Conservation (phyloP, 305 asterid species). For the Fraxinus velutina region DNA sequence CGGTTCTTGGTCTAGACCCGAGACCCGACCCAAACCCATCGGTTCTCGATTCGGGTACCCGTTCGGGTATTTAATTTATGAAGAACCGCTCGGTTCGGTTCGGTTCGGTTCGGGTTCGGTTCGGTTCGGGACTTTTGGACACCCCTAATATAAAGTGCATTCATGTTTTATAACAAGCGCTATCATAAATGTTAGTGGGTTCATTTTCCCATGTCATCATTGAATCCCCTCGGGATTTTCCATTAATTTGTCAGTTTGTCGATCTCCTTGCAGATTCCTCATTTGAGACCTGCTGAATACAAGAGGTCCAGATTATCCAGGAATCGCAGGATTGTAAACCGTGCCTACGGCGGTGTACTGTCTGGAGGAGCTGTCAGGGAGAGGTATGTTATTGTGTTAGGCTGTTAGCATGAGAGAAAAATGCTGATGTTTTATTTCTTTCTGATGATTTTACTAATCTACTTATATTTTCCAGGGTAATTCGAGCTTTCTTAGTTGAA, state of each 20-base stretch:
- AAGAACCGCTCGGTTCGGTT: too few species aligned
- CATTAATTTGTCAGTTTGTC: not conserved
- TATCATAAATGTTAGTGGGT: not conserved
- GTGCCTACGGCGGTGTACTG: not conserved
- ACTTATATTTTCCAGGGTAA: conserved; percentile 30
- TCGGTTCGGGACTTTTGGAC: too few species aligned
- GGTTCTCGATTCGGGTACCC: too few species aligned
- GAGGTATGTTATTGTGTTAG: not conserved
- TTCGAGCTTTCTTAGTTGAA: conserved; percentile 52
- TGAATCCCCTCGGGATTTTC: not conserved
- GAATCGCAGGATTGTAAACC: not conserved
- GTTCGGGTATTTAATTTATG: too few species aligned
- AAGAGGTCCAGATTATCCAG: not conserved
- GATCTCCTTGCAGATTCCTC: not conserved
- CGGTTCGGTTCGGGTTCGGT: too few species aligned
- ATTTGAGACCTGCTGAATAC: not conserved
- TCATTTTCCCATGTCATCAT: not conserved
- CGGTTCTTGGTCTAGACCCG: too few species aligned
- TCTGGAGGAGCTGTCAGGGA: not conserved
- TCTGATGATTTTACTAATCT: not conserved
- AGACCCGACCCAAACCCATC: too few species aligned
- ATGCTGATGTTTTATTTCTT: not conserved
- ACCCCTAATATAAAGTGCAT: not conserved
- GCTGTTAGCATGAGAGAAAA: not conserved
- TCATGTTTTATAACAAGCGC: not conserved